Evolutionary conservation across 805 yeast species (phyloP), one percentile per base, ranked within the genome.

Genomic region (Ogataea nitratoaversa): DNA sequence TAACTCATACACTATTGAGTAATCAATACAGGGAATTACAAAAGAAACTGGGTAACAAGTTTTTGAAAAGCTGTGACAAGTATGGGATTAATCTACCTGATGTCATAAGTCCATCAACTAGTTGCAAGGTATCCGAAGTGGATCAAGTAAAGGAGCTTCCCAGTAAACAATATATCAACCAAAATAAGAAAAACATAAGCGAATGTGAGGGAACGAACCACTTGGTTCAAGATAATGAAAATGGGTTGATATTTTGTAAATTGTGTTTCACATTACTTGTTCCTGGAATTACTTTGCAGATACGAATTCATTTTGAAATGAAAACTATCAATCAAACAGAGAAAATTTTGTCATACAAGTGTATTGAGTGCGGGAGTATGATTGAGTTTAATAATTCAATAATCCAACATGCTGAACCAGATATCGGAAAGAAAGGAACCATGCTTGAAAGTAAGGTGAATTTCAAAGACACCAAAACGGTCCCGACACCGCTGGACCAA

Each of bases 281-380:
- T 12, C 51, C 60, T 5, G 57, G 57, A 2, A 28, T 46, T 9
- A 53, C 46, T 18, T 23, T 51, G 8, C 13, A 27, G 18, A 44
- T 54, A 13, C 39, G 57, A 13, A 37, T 50, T 8, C 31, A 28
- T 23, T 43, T 36, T 37, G 19, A 22, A 42, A 35, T 20, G 41
- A 17, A 31, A 36, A 24, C 13, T 8, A 27, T 8, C 13, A n/a
- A 27, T 16, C 19, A n/a, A 11, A 29, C 19, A 29, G 31, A 29
- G 19, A n/a, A 5, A 29, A 29, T 14, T 7, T 11, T 29, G 6
- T 4, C 5, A 5, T 55, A 56, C 36, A 34, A 34, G 22, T 59
- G 63, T 38, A 37, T 48, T 46, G 30, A 30, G 8, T 58, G 63
- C 31, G 40, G 37, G 3, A 36, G 32, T 19, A 24, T 31, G 5